phyloP scores from a whole-genome alignment of 495 filamentous ascomycete genomes.

The Penicillium lagena region DNA sequence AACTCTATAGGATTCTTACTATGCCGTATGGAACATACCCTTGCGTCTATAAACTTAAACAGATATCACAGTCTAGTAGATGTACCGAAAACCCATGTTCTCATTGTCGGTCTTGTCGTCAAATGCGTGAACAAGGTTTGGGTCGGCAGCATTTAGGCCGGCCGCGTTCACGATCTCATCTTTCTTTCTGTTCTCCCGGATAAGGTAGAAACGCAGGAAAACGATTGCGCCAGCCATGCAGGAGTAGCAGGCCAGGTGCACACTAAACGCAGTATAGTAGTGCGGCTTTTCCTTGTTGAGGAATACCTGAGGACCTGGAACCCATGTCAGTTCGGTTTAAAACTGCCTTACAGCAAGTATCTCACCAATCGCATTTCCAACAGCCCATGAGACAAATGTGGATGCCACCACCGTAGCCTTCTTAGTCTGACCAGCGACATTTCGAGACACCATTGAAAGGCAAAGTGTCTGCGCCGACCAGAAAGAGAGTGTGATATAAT shows the following conservation, averaged over 20 bases:
- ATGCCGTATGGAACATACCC: too few species aligned
- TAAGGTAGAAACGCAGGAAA: conserved; percentile 32
- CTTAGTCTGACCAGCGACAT: conserved; percentile 67
- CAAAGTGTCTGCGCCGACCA: conserved; percentile 55
- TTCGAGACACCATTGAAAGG: conserved; percentile 53
- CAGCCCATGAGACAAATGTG: conserved; percentile 37
- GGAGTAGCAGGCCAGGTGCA: conserved; percentile 35
- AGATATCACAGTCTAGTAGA: conserved; percentile 28
- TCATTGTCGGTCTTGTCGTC: conserved; percentile 44
- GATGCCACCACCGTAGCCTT: conserved; percentile 46
- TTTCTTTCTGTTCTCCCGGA: conserved; percentile 33
- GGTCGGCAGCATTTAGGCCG: conserved; percentile 19
- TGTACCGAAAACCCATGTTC: conserved; percentile 42
- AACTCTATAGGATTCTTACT: too few species aligned
- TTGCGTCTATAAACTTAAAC: too few species aligned
- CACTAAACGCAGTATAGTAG: conserved; percentile 38
- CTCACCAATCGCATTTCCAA: conserved; percentile 31
- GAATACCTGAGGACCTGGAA: conserved; percentile 42
- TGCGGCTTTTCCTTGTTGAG: conserved; percentile 27
- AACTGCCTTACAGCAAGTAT: neutral
- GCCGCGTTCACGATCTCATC: conserved; percentile 24
- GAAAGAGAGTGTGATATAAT: conserved; percentile 54
- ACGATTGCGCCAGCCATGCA: conserved; percentile 29
- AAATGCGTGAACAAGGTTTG: conserved; percentile 33
- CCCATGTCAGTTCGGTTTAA: neutral